These are phyloP conservation scores for Acanthamoeba castellanii DNA, from an alignment of 208 protist species.

Conservation along the genomic window DNA sequence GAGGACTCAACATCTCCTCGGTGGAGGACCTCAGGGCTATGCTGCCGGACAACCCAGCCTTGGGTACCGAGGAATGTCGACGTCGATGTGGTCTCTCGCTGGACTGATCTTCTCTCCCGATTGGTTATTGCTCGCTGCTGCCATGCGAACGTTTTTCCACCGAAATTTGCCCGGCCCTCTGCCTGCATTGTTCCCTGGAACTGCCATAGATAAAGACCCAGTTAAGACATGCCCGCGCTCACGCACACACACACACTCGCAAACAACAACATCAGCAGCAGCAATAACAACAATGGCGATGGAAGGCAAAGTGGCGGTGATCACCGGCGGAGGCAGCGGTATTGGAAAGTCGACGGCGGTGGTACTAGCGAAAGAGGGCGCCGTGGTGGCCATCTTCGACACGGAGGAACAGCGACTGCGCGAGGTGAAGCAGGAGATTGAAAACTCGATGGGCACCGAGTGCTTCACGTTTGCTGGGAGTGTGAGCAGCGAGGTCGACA, in stretches of 20 bases:
- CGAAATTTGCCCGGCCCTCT: background rate
- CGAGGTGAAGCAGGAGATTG: background rate
- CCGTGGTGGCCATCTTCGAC: slow-evolving; percentile 7
- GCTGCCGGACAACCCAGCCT: slow-evolving; percentile 7
- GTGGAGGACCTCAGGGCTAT: slow-evolving; percentile 27
- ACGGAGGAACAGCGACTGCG: background rate
- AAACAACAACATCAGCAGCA: background rate
- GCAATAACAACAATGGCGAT: background rate
- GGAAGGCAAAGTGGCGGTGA: slow-evolving; percentile 66
- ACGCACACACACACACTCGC: background rate
- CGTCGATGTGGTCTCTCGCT: slow-evolving; percentile 26
- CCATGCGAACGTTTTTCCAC: background rate
- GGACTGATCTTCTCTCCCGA: background rate
- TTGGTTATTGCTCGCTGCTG: background rate
- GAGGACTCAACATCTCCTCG: slow-evolving; percentile 20
- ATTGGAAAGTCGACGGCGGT: slow-evolving; percentile 54
- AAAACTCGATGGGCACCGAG: background rate
- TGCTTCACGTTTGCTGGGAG: slow-evolving; percentile 35
- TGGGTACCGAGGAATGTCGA: slow-evolving; percentile 54
- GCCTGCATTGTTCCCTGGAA: background rate
- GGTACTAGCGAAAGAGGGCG: slow-evolving; percentile 45
- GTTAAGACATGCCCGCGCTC: background rate
- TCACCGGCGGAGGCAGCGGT: slow-evolving; percentile 56
- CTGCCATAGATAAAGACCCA: background rate
- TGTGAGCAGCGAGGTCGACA: slow-evolving; percentile 31